Base-by-base conservation (phyloP, 179 eudicot species). In the Amaranthus tricolor region DNA sequence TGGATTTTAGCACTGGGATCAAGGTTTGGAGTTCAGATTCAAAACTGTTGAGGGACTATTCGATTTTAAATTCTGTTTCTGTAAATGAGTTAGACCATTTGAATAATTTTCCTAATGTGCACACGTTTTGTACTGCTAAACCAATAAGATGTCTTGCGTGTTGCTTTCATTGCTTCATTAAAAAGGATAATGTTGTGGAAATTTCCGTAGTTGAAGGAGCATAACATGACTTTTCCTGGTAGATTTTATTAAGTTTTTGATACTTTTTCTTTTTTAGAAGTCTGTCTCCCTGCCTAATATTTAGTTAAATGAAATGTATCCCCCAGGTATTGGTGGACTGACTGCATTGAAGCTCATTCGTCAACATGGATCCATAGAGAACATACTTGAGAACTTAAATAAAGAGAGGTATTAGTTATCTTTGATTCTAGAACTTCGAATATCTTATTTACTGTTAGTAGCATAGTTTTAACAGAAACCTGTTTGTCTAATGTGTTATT, bases 331-430 rank as follows among this genome's bases (percentile, higher is more conserved):
- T 67, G 99, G 99, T 54, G 92, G 94, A 71, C 80, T 72, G 81
- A 93, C 99, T 76, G 99, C 99, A 81, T 77, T 96, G 86, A 93
- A 93, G 89, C 91, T 93, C 62, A 91, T 96, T 59, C 96, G 96
- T 57, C 96, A 93, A 67, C 97, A 96, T 78, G 98, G 96, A 16
- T 89, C 97, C 51, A 91, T 96, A 58, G 99, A 96, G 81, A 77
- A 57, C 75, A 88, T 96, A 75, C 66, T 96, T 74, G 97, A 93
- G 81, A 91, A 96, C 78, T 83, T 96, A 56, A 93, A 90, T 85
- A 87, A 84, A 78, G 92, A 91, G 62, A 91, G 99, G 99, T 91
- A 71, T 57, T 76, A 65, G 43, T 72, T 56, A 21, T 21, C 20
- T 50, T 17, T 40, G 14, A n/a, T 16, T 19, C 47, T 50, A 43